Evolutionary conservation across 164 flowering plant species (phyloP), one percentile per base, ranked within the genome.

Genomic region (Vitis riparia): DNA sequence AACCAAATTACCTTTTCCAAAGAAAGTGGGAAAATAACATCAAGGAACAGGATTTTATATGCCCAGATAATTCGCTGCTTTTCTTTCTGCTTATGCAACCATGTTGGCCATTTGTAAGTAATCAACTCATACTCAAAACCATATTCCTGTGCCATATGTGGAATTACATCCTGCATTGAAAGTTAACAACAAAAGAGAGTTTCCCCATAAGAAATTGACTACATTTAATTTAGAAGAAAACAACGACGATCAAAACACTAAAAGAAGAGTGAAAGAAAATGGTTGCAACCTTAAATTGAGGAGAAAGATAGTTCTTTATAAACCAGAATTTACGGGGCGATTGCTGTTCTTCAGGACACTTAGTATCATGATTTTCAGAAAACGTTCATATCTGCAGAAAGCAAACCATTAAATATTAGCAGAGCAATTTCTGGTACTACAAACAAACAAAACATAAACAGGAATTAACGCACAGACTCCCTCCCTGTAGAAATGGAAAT

Each of bases 31-130:
- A 95, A 95, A 68, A 95, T 95, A 75, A 95, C 99, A 82, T 95
- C 99, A 72, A 96, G 97, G 73, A 96, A 96, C 62, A 96, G 79
- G 65, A 96, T 96, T 79, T 96, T 96, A 60, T 91, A 96, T 7
- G 99, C 99, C 99, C 99, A 96, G 60, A 93, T 93, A 58, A 96
- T 96, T 77, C 99, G 73, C 77, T 96, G 98, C 75, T 96, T 96
- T 78, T 96, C 99, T 73, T 81, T 93, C 82, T 96, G 99, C 79
- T 96, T 96, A 69, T 96, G 99, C 67, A 96, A 80, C 98, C 99
- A 96, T 9, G 97, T 87, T 27, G 99, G 99, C 99, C 99, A 96
- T 77, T 96, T 96, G 79, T 96, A 96, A 14, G 98, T 96, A 61
- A 96, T 82, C 12, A 96, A 84, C 70, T 93, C 99, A 78, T 89